phyloP scores from a whole-genome alignment of 129 eudicot genomes.

The Scalesia atractyloides region DNA sequence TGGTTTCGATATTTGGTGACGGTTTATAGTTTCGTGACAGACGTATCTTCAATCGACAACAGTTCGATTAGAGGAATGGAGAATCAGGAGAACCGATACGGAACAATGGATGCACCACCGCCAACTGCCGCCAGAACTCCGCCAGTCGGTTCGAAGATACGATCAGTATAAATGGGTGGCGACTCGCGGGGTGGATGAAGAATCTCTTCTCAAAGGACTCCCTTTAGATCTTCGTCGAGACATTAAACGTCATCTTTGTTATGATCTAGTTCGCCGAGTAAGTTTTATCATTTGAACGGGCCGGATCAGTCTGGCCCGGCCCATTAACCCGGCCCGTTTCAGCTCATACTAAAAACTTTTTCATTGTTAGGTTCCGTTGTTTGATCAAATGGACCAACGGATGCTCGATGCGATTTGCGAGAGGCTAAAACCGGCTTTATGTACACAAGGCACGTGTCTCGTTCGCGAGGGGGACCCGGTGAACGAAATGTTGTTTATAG shows the following conservation, averaged over 20 bases:
- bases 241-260: conserved; percentile 84
- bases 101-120: conserved; percentile 97
- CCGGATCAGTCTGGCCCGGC: neutral
- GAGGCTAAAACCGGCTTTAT: conserved; percentile 57
- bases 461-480: conserved; percentile 75
- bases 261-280: conserved; percentile 83
- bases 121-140: conserved; percentile 76
- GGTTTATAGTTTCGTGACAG: conserved; percentile 35
- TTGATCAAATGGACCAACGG: conserved; percentile 68
- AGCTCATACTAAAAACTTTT: neutral
- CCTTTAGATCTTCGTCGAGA: conserved; percentile 81
- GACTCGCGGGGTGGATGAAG: conserved; percentile 88
- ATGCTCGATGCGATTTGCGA: conserved; percentile 69
- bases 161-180: conserved; percentile 94
- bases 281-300: conserved; percentile 6
- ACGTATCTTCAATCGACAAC: conserved; percentile 87
- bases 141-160: conserved; percentile 69
- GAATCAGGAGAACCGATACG: conserved; percentile 79
- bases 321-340: neutral
- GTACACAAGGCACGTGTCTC: conserved; percentile 55
- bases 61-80: conserved; percentile 88
- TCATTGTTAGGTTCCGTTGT: conserved; percentile 51
- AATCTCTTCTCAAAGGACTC: conserved; percentile 66
- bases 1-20: conserved; percentile 1
- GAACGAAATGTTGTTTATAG: conserved; percentile 61